Base-by-base conservation (phyloP, 1,284 basidiomycete genomes). In the Athelia sp. region DNA sequence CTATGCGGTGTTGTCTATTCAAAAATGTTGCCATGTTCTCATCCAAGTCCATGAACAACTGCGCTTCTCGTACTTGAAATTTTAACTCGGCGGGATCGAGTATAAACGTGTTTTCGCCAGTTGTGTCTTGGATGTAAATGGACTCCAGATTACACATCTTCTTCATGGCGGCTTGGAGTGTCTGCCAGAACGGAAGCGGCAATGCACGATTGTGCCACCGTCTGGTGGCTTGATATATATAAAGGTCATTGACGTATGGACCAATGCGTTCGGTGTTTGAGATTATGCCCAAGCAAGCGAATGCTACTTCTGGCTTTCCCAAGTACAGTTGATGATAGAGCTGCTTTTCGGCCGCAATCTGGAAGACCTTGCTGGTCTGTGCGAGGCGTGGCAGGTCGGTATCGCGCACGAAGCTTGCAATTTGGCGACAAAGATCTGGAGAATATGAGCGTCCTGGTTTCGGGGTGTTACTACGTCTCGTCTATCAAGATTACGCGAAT, bases 1-100 rank as follows among this genome's bases (percentile, higher is more conserved):
- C 9, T 23, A 17, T 6, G 34, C 56, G 51, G 15, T 50, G 43
- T 53, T 69, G 67, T 26, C 51, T 50, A 17, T 58, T 47, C 19
- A 69, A 55, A 52, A 69, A 68, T 8, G 56, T 52, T 31, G 62
- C 64, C 36, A 62, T 43, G 38, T 57, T 47, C 13, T 53, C 51
- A 51, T 67, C 64, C 65, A 64, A 68, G 4, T 53, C 49, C 34
- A 67, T 48, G 21, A 46, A 48, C 45, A 65, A 45, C 18, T 49
- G 52, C 4, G 58, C 58, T 15, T 64, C 61, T 40, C 52, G 55
- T 26, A 67, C 54, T 46, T 62, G 59, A 52, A 69, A 66, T 15
- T 40, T 54, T 49, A 60, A 35, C 2, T 52, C 42, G 4, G 53
- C 36, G 35, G 60, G 54, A 35, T 57, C 52, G 32, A 68, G 56